These are phyloP conservation scores for Aspergillus conjunctus DNA, from an alignment of 495 filamentous ascomycete species.

Conservation along the genomic window DNA sequence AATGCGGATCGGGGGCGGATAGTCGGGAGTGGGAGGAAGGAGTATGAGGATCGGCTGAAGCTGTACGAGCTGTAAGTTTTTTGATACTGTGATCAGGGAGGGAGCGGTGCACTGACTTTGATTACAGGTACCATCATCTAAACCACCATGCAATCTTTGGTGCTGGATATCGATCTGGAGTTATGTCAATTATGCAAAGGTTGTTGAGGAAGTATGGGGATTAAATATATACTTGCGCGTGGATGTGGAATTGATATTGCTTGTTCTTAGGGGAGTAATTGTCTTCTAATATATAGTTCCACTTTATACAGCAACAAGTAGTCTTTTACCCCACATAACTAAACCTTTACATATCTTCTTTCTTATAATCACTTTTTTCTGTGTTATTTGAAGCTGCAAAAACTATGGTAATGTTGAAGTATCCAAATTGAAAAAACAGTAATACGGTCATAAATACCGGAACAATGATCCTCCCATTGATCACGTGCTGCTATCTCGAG, in stretches of 20 bases:
- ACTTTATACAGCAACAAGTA: no score
- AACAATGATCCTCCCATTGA: conserved; percentile 2
- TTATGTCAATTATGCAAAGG: conserved; percentile 72
- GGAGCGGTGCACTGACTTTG: neutral
- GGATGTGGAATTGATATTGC: neutral
- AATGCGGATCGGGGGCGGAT: conserved; percentile 74
- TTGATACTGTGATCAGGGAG: neutral
- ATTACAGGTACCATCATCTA: conserved; percentile 77
- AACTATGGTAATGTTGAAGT: neutral
- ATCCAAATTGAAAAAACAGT: neutral
- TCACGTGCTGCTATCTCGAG: conserved; percentile 16
- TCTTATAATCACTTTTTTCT: no score
- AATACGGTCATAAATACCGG: neutral
- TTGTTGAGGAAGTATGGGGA: conserved; percentile 67
- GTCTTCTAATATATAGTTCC: no score
- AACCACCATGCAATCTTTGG: conserved; percentile 89
- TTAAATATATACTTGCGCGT: conserved; percentile 7
- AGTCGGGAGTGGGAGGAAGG: conserved; percentile 39
- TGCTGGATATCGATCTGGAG: conserved; percentile 70
- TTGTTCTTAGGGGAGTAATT: no score
- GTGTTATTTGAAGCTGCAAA: no score
- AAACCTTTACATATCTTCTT: no score
- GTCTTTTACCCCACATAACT: no score
- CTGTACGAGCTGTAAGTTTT: conserved; percentile 79
- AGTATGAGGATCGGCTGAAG: conserved; percentile 78